phyloP scores from a whole-genome alignment of 805 yeast species.

The Candida verbasci region DNA sequence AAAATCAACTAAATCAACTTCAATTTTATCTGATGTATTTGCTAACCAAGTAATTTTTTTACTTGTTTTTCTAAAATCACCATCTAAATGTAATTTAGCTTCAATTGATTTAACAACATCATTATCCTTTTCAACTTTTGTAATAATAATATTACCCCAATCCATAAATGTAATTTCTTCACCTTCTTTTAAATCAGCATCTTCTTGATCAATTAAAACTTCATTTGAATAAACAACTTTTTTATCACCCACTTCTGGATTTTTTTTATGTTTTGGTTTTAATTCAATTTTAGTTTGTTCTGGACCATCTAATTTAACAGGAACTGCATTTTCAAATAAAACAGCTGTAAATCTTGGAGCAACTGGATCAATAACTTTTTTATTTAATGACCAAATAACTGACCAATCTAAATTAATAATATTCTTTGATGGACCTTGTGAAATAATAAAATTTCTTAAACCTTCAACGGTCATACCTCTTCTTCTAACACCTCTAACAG shows the following conservation, averaged over 20 bases:
- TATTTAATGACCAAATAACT: conserved; percentile 95
- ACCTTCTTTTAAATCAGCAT: conserved; percentile 61
- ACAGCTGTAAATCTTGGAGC: conserved; percentile 95
- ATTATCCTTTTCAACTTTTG: conserved; percentile 62
- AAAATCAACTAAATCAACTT: conserved; percentile 81
- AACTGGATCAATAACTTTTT: conserved; percentile 93
- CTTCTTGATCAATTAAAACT: conserved; percentile 80
- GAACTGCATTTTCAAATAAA: conserved; percentile 58
- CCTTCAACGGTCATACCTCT: conserved; percentile 99
- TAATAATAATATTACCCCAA: conserved; percentile 92
- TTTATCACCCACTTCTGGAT: conserved; percentile 84
- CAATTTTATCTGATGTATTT: conserved; percentile 64
- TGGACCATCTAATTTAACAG: conserved; percentile 70
- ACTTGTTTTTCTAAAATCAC: conserved; percentile 95
- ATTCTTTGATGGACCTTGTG: conserved; percentile 98
- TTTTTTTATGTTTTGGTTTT: conserved; percentile 93
- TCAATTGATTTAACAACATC: conserved; percentile 56
- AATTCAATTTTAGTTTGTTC: conserved; percentile 56
- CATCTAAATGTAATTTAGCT: conserved; percentile 83
- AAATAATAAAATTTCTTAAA: conserved; percentile 82
- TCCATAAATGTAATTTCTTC: conserved; percentile 98
- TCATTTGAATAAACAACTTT: conserved; percentile 62
- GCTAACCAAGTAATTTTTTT: conserved; percentile 96
- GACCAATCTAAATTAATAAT: conserved; percentile 97
- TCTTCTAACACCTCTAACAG: conserved; percentile 98